Conservation (phyloP, 306 rosid species). For the Carpinus viminea region DNA sequence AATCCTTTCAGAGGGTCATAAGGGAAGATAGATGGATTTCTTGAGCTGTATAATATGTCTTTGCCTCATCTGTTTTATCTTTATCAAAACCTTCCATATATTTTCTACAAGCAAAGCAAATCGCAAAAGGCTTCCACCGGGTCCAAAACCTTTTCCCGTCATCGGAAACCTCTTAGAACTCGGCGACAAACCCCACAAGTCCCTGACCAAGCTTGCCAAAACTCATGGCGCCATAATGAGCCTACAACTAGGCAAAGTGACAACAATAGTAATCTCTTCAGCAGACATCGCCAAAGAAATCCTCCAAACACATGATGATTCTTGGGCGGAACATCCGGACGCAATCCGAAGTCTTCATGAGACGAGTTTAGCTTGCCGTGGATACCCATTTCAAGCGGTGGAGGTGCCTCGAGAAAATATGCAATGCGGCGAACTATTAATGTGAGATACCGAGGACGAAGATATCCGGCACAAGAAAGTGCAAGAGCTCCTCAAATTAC, state of each 20-base stretch:
- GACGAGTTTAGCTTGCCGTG: constrained; percentile 31
- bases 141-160: constrained; percentile 43
- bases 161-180: constrained; percentile 58
- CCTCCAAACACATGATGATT: constrained; percentile 49
- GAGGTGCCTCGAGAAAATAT: constrained; percentile 43
- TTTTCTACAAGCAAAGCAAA: neutral
- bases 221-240: too few relatives aligned
- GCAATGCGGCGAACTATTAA: constrained; percentile 37
- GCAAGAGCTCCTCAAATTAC: constrained; percentile 28
- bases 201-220: constrained; percentile 40
- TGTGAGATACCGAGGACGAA: too few relatives aligned
- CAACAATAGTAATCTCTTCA: too few relatives aligned
- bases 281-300: constrained; percentile 44
- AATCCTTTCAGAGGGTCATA: neutral
- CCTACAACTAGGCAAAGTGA: too few relatives aligned
- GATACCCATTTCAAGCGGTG: constrained; percentile 38
- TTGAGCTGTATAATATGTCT: neutral
- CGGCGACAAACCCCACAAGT: constrained; percentile 54
- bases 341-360: constrained; percentile 26
- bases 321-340: constrained; percentile 35
- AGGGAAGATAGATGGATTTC: constrained; percentile 11
- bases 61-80: constrained; percentile 11
- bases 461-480: constrained; percentile 17
- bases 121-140: constrained; percentile 48
- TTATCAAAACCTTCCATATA: constrained; percentile 17